A percentile compares a stretch with the other conserved stretches of the same genome.
phyloP scores from a whole-genome alignment of 805 yeast species.

The Brettanomyces sp. region DNA sequence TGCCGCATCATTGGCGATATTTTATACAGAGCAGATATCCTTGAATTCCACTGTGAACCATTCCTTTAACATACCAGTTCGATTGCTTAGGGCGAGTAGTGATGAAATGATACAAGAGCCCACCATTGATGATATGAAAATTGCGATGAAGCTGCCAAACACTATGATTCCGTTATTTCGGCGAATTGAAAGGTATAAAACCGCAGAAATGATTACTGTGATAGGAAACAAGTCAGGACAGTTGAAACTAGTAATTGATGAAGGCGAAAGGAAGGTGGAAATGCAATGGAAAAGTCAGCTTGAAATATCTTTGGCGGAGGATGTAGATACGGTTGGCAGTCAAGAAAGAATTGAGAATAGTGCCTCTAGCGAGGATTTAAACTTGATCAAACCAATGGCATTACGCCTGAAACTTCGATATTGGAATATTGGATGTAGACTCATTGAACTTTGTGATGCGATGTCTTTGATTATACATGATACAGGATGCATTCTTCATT shows the following conservation, averaged over 20 bases:
- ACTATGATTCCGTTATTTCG: slow-evolving; percentile 46
- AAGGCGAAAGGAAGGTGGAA: slow-evolving; percentile 45
- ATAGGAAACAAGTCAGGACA: slow-evolving; percentile 41
- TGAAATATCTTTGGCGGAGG: slow-evolving; percentile 29
- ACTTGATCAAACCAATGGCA: slow-evolving; percentile 26
- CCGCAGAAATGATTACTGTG: slow-evolving; percentile 40
- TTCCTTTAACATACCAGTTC: slow-evolving; percentile 63
- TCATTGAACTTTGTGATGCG: slow-evolving; percentile 53
- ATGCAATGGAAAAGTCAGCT: slow-evolving; percentile 51
- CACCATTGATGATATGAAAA: slow-evolving; percentile 41
- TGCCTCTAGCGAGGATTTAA: slow-evolving; percentile 3
- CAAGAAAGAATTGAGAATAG: slow-evolving; percentile 2
- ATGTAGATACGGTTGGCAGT: slow-evolving; percentile 3
- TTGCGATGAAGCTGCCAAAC: slow-evolving; percentile 42
- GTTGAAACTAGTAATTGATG: slow-evolving; percentile 42
- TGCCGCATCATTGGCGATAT: slow-evolving; percentile 43
- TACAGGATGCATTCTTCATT: slow-evolving; percentile 54
- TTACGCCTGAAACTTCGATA: slow-evolving; percentile 49
- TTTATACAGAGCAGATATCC: slow-evolving; percentile 38
- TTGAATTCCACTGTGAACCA: slow-evolving; percentile 44
- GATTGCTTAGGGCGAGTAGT: slow-evolving; percentile 45
- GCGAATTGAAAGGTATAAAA: slow-evolving; percentile 58
- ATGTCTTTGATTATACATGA: slow-evolving; percentile 43
- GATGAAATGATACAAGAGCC: slow-evolving; percentile 57
- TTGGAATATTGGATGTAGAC: slow-evolving; percentile 58